phyloP scores from a whole-genome alignment of 108 stramenopile species.

The Ochromonas danica region DNA sequence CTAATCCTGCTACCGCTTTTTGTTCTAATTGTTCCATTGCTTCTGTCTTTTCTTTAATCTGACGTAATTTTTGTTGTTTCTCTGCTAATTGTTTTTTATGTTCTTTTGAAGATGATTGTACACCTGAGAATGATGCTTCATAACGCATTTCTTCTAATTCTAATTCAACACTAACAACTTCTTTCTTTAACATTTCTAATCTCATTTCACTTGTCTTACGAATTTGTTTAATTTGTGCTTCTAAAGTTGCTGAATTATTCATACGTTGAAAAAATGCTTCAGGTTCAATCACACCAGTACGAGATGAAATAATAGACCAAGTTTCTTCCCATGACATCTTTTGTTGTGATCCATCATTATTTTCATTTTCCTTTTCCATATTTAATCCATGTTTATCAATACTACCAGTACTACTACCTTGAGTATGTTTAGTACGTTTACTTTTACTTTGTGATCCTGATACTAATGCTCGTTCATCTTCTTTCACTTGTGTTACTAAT shows the following conservation, averaged over 20 bases:
- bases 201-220: background rate
- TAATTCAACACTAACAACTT: background rate
- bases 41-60: background rate
- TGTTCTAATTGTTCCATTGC: constrained; percentile 17
- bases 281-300: constrained; percentile 20
- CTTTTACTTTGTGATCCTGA: constrained; percentile 12
- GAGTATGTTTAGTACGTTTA: constrained; percentile 2
- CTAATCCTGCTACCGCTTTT: constrained; percentile 22
- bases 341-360: constrained; percentile 4
- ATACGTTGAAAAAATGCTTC: constrained; percentile 21
- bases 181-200: background rate
- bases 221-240: background rate
- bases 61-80: background rate
- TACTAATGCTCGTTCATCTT: constrained; percentile 19
- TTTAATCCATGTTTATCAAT: background rate
- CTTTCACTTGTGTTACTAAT: background rate
- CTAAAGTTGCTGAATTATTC: background rate
- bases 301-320: background rate
- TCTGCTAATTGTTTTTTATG: background rate
- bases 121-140: constrained; percentile 6
- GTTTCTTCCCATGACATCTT: constrained; percentile 24
- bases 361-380: constrained; percentile 9
- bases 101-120: background rate
- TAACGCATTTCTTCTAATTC: constrained; percentile 34
- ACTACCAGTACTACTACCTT: constrained; percentile 23